Evolutionary conservation across 495 filamentous ascomycete genomes (phyloP).

Genomic region (Trichoderma asperelloides): DNA sequence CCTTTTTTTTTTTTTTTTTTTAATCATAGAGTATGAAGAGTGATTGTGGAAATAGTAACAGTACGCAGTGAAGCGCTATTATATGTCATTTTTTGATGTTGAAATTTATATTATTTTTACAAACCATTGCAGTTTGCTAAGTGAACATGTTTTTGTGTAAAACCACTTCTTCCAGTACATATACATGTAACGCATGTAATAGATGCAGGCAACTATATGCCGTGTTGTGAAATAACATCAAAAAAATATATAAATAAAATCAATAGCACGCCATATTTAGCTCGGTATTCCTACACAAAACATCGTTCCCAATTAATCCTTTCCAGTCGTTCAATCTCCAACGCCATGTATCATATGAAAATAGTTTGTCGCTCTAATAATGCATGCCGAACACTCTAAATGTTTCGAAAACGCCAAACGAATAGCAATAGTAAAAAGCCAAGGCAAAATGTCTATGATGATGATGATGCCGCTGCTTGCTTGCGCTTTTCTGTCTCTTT

Average conservation of each 20-base stretch:
- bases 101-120: too few species aligned
- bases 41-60: too few species aligned
- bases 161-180: too few species aligned
- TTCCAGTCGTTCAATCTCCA: background rate
- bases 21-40: background rate
- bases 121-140: too few species aligned
- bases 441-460: background rate
- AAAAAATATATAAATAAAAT: background rate
- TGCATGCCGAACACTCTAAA: background rate
- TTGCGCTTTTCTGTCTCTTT: conserved; percentile 9
- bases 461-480: background rate
- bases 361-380: background rate
- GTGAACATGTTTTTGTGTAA: too few species aligned
- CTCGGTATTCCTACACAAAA: too few species aligned
- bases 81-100: too few species aligned
- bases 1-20: too few species aligned
- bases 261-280: background rate
- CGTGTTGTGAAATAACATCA: too few species aligned
- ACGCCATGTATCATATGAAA: background rate
- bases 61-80: too few species aligned
- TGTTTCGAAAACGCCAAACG: background rate
- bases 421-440: background rate
- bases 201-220: too few species aligned
- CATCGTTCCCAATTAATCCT: background rate
- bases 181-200: too few species aligned